Base-by-base conservation (phyloP, 176 grass and related monocot species). In the Hsuehochloa calcarea region DNA sequence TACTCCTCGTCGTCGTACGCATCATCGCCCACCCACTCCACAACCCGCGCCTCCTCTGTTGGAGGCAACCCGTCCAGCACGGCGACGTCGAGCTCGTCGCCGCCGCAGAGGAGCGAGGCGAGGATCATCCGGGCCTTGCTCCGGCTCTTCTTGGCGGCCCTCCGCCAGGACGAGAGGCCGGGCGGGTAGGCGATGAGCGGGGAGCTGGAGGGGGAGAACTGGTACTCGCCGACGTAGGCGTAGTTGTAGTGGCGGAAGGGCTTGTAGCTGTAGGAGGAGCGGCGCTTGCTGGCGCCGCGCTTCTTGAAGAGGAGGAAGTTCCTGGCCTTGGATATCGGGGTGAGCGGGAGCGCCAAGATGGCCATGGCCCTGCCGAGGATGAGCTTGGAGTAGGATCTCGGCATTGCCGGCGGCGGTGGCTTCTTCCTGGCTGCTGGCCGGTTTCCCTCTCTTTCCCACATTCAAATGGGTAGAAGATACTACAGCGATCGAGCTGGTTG, bases 171-270 rank as follows among this genome's bases (percentile, higher is more conserved):
- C 6, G 85, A 74, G 72, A 83, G 38, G 20, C 88, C 79, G 2
- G 88, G 84, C 41, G 70, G 89, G 84, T 46, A 54, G 15, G 29
- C 73, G 61, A 94, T 83, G 39, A 97, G 85, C 23, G 93, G 91
- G 13, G 95, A 89, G 35, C 55, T 68, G 37, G 87, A 93, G 10
- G 96, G 96, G 1, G 96, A 95, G 89, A 96, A 99, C 87, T 99
- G 86, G 83, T 96, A 99, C 77, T 89, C 96, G n/a, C 91, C 80
- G 5, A 94, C 70, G 86, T 89, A 96, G 1, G 86, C 87, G 69
- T 96, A 92, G 90, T 87, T 92, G 90, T 96, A 90, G 89, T 92
- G 84, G 69, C 87, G 86, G 27, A 87, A 86, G 11, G 87, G 86
- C 83, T 93, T 91, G 93, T 65, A 75, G n/a, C 58, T 25, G 10